phyloP scores from a whole-genome alignment of 2,329 filamentous ascomycete species.

The Fusarium chuoi region DNA sequence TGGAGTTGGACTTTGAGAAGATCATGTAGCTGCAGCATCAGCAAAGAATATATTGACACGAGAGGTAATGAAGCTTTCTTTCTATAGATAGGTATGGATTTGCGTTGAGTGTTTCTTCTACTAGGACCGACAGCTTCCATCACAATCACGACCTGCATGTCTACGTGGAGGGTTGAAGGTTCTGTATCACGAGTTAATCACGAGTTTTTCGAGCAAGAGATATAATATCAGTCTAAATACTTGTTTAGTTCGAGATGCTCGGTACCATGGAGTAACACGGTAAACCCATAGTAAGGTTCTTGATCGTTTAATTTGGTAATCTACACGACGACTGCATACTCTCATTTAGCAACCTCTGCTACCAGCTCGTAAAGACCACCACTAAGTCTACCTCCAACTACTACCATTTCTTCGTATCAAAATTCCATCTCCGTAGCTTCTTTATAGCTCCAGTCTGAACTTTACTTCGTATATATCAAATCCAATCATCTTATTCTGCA shows the following conservation, averaged over 20 bases:
- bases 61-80: no score
- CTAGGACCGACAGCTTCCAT: background rate
- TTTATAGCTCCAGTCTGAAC: background rate
- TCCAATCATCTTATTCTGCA: slow-evolving; percentile 8
- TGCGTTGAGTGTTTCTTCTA: background rate
- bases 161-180: background rate
- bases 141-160: background rate
- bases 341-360: background rate
- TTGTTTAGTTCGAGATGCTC: background rate
- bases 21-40: background rate
- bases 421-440: background rate
- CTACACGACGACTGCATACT: background rate
- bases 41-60: background rate
- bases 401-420: background rate
- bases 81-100: background rate
- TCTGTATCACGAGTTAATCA: background rate
- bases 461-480: slow-evolving; percentile 5
- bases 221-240: background rate
- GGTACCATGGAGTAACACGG: no score
- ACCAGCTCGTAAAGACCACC: background rate
- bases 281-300: background rate
- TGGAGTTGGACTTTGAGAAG: background rate
- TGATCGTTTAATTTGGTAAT: background rate
- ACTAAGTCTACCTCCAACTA: background rate
- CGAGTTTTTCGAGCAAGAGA: background rate